A percentile compares a stretch with the other conserved stretches of the same genome.
Conservation (phyloP, 2,329 filamentous ascomycete genomes). For the Triangularia setosa region DNA sequence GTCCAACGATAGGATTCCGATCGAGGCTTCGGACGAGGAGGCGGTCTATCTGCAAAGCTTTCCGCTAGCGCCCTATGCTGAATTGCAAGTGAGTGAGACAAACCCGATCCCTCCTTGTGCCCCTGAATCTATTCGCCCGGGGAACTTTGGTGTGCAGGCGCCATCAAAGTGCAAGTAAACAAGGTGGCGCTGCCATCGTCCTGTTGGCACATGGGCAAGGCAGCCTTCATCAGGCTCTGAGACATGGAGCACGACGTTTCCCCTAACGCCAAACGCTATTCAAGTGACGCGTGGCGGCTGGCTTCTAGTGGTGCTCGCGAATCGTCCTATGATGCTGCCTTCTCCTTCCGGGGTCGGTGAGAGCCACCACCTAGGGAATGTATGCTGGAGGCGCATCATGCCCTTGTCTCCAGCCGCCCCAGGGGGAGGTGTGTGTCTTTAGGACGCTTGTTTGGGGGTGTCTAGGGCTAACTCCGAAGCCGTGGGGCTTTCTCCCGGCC, state of each 20-base stretch:
- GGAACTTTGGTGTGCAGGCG: not conserved
- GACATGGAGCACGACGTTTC: not conserved
- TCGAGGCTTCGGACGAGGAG: constrained; percentile 73
- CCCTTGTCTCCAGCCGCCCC: not conserved
- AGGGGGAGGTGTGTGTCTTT: not conserved
- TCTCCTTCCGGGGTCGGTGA: not conserved
- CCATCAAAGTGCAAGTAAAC: constrained; percentile 11
- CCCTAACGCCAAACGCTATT: not conserved
- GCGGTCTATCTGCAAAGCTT: constrained; percentile 60
- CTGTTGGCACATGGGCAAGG: constrained; percentile 2
- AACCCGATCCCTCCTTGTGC: not conserved
- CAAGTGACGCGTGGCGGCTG: not conserved
- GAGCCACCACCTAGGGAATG: not conserved
- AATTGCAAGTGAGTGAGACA: constrained; percentile 65
- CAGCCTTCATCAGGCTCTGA: not conserved
- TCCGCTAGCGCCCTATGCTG: constrained; percentile 68
- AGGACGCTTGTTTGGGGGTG: not conserved
- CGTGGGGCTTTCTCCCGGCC: not conserved
- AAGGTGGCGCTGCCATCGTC: constrained; percentile 4
- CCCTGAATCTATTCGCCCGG: not conserved
- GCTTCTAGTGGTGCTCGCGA: not conserved
- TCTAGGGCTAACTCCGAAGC: not conserved
- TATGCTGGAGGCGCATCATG: not conserved
- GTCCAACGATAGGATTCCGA: constrained; percentile 55
- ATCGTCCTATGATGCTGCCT: not conserved